Base-by-base conservation (phyloP, 2,329 filamentous ascomycete species). In the Exophiala sp. region DNA sequence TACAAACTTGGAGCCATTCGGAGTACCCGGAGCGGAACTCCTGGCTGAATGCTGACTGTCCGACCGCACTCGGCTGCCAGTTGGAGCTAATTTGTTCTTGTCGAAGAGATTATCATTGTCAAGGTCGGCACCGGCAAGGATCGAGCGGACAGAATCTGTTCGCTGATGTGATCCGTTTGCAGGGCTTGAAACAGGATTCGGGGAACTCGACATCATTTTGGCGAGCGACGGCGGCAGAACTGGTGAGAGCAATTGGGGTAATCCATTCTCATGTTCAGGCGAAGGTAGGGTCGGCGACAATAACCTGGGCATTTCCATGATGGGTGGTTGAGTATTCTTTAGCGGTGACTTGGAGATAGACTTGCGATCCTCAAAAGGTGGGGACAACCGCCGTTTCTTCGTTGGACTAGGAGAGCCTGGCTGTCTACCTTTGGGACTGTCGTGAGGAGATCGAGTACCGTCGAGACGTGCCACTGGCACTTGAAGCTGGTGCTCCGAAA, bases 341-440 rank as follows among this genome's bases (percentile, higher is more conserved):
- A 48, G 55, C 3, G 57, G 39, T 3, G 40, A 5, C 16, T 41
- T 43, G 12, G 18, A 16, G 20, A 29, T 24, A 33, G 42, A 6
- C 16, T 50, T 49, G 21, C n/a, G 18, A 11, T 57, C 49, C 36
- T 60, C 57, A 18, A 40, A 41, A 1, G 36, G 33, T 5, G 68
- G 65, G 8, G 72, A 72, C 29, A 76, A 65, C 43, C 71, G 71
- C 32, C 63, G 63, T 63, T 69, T 74, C 59, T 77, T 77, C 2
- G 65, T 62, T 20, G 68, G 65, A 47, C 66, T 65, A 14, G 55
- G 57, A 45, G 64, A 60, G 43, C 65, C 68, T 41, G 56, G 46
- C 35, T 55, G 29, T 11, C 41, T 49, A 21, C 20, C 11, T 16
- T 42, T 48, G 2, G 45, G 24, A 9, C 21, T 50, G 20, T 33